Percentiles rank a stretch among this genome's conserved stretches.
Conservation (phyloP, 495 filamentous ascomycete genomes). For the Neurospora sp. region DNA sequence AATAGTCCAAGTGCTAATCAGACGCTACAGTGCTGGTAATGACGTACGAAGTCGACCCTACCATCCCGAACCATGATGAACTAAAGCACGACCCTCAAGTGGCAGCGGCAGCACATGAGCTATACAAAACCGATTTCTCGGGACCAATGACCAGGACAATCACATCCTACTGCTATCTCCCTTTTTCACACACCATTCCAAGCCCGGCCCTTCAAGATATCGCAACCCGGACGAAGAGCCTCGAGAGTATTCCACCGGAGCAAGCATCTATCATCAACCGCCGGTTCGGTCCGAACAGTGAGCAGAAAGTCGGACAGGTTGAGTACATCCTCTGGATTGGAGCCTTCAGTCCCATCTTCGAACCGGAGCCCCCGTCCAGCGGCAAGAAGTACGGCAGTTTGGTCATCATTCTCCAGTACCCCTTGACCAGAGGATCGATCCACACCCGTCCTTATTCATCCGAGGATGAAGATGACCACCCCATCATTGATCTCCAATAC, state of each 20-base stretch:
- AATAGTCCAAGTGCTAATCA: not conserved
- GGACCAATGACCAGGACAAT: constrained; percentile 9
- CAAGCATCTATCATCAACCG: constrained; percentile 14
- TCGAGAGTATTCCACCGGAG: constrained; percentile 1
- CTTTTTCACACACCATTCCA: constrained; percentile 27
- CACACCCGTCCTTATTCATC: constrained; percentile 27
- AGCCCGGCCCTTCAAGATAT: constrained; percentile 7
- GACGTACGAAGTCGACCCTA: constrained; percentile 39
- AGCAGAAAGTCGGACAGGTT: constrained; percentile 33
- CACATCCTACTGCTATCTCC: constrained; percentile 32
- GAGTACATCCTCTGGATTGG: constrained; percentile 42
- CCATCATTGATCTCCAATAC: constrained; percentile 35
- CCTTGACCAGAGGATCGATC: constrained; percentile 38
- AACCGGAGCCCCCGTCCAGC: constrained; percentile 11
- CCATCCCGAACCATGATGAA: constrained; percentile 29
- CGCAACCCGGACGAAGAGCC: not conserved
- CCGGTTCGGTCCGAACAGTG: constrained; percentile 19
- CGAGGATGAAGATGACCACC: not conserved
- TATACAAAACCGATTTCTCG: constrained; percentile 7
- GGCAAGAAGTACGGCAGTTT: constrained; percentile 42
- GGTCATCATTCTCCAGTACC: constrained; percentile 44
- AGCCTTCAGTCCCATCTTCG: constrained; percentile 37
- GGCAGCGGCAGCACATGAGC: constrained; percentile 7
- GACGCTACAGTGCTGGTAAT: constrained; percentile 27
- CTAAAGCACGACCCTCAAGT: constrained; percentile 13